Evolutionary conservation across 495 filamentous ascomycete genomes (phyloP).

Genomic region (Aspergillus saccharolyticus): DNA sequence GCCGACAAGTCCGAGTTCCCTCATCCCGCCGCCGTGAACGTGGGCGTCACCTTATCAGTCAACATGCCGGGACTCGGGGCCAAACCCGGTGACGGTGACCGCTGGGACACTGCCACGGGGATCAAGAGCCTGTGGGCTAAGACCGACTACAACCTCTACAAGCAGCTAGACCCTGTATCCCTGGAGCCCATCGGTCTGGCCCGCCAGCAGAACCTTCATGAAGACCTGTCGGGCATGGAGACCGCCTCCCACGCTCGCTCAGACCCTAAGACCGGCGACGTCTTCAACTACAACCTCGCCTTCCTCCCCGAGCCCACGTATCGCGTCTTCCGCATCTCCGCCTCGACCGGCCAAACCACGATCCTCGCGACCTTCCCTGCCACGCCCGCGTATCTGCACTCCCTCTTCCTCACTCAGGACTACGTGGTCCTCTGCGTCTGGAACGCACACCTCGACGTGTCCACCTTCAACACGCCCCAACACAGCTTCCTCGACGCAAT

Average conservation of each 20-base stretch:
- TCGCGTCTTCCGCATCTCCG: slow-evolving; percentile 58
- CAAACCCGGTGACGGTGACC: slow-evolving; percentile 5
- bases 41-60: slow-evolving; percentile 57
- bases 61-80: slow-evolving; percentile 48
- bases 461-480: slow-evolving; percentile 51
- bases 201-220: slow-evolving; percentile 56
- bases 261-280: slow-evolving; percentile 66
- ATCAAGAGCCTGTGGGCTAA: slow-evolving; percentile 51
- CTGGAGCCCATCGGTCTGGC: slow-evolving; percentile 62
- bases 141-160: slow-evolving; percentile 53
- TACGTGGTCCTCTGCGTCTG: slow-evolving; percentile 67
- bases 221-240: slow-evolving; percentile 57
- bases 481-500: slow-evolving; percentile 24
- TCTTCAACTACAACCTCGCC: slow-evolving; percentile 72
- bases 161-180: slow-evolving; percentile 61
- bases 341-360: slow-evolving; percentile 55
- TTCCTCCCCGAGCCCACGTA: slow-evolving; percentile 48
- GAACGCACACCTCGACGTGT: slow-evolving; percentile 43
- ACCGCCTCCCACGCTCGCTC: slow-evolving; percentile 63
- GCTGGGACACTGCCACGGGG: slow-evolving; percentile 24
- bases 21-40: slow-evolving; percentile 40
- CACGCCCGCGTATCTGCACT: slow-evolving; percentile 64
- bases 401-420: slow-evolving; percentile 59
- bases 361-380: slow-evolving; percentile 63
- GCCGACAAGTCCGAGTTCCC: slow-evolving; percentile 8